Evolutionary conservation across 2,329 filamentous ascomycete genomes (phyloP).

Genomic region (Fusarium virguliforme): DNA sequence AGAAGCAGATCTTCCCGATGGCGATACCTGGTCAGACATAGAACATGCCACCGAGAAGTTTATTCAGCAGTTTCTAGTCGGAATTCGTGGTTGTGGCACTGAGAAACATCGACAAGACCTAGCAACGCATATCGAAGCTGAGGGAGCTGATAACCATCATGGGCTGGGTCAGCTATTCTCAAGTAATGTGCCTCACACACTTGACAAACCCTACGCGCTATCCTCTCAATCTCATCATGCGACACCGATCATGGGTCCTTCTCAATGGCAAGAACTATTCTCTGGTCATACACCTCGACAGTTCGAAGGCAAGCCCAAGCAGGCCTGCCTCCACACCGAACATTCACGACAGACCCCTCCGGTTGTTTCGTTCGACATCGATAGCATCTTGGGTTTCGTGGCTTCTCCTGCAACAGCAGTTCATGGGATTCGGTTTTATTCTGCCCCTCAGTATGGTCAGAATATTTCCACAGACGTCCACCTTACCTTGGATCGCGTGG

Average conservation of each 20-base stretch:
- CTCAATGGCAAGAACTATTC: slow-evolving; percentile 6
- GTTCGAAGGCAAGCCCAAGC: slow-evolving; percentile 1
- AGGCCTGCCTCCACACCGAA: slow-evolving; percentile 4
- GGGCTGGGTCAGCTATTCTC: no score
- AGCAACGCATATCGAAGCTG: not conserved
- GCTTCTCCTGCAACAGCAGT: slow-evolving; percentile 14
- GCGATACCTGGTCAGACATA: slow-evolving; percentile 1
- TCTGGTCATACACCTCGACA: not conserved
- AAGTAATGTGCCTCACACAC: no score
- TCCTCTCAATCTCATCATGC: no score
- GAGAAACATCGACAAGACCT: slow-evolving; percentile 10
- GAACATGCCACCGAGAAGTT: slow-evolving; percentile 25
- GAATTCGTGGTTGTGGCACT: slow-evolving; percentile 11
- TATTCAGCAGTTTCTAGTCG: slow-evolving; percentile 13
- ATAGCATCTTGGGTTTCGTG: slow-evolving; percentile 23
- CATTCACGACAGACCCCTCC: not conserved
- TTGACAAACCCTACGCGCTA: no score
- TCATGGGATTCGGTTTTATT: slow-evolving; percentile 29
- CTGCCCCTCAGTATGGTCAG: slow-evolving; percentile 20
- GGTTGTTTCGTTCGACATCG: slow-evolving; percentile 12
- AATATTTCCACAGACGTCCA: slow-evolving; percentile 22
- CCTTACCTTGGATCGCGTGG: slow-evolving; percentile 16
- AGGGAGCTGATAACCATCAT: no score
- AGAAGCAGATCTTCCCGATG: not conserved
- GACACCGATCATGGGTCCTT: no score